These are phyloP conservation scores for Solanum peruvianum DNA, from an alignment of 257 asterid species.

Conservation along the genomic window DNA sequence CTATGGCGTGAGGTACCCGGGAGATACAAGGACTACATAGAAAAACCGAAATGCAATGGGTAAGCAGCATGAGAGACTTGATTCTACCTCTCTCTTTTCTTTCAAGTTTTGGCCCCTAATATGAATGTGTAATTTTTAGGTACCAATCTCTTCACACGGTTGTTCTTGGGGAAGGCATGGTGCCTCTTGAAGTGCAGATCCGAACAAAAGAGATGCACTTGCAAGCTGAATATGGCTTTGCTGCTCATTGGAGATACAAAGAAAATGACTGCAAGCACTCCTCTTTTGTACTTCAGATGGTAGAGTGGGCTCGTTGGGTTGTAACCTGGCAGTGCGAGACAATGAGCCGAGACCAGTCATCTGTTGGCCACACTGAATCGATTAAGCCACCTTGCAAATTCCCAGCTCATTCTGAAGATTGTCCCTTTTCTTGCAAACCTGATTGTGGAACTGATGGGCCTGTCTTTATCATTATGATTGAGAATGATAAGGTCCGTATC, in stretches of 20 bases:
- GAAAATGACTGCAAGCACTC: constrained; percentile 79
- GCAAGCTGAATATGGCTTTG: constrained; percentile 97
- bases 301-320: constrained; percentile 99
- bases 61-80: constrained; percentile 13
- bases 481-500: constrained; percentile 72
- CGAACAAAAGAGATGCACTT: constrained; percentile 95
- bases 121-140: constrained; percentile 23
- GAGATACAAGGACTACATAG: constrained; percentile 82
- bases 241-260: constrained; percentile 97
- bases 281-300: constrained; percentile 87
- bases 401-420: constrained; percentile 71
- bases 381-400: constrained; percentile 63
- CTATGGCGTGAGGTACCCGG: constrained; percentile 83
- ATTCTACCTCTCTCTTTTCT: not conserved
- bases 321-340: constrained; percentile 94
- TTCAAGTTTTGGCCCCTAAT: constrained; percentile 1
- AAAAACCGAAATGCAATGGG: constrained; percentile 79
- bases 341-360: constrained; percentile 43
- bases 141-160: constrained; percentile 89
- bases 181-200: constrained; percentile 91
- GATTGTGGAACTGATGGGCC: constrained; percentile 66
- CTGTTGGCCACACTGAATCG: constrained; percentile 35
- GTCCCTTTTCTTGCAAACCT: constrained; percentile 74
- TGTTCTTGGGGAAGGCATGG: constrained; percentile 57
- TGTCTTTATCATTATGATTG: constrained; percentile 65